A percentile compares a stretch with the other conserved stretches of the same genome.
These are phyloP conservation scores for Triticum monococcum DNA, from an alignment of 176 grass and related monocot species.

Conservation along the genomic window DNA sequence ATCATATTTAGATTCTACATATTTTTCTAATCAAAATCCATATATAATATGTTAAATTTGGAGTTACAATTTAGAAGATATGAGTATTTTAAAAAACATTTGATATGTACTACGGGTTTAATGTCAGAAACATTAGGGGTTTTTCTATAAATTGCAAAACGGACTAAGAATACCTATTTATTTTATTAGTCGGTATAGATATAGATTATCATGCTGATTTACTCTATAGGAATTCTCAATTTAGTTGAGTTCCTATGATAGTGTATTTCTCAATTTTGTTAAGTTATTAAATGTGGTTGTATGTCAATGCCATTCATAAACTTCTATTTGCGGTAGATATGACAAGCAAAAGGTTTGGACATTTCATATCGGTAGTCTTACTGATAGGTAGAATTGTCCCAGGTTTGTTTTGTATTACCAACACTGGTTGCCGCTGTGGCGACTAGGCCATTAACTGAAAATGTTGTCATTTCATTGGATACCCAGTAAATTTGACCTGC, in stretches of 20 bases:
- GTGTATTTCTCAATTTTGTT: background rate
- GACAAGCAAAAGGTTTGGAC: background rate
- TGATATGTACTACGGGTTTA: too few relatives aligned
- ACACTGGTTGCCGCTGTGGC: background rate
- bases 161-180: too few relatives aligned
- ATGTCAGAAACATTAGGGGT: too few relatives aligned
- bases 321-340: slow-evolving; percentile 12
- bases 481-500: slow-evolving; percentile 7
- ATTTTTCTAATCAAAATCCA: too few relatives aligned
- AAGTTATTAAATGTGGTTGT: slow-evolving; percentile 13
- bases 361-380: slow-evolving; percentile 16
- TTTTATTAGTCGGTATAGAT: too few relatives aligned
- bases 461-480: slow-evolving; percentile 14
- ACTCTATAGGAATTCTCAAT: slow-evolving; percentile 1
- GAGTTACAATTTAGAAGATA: too few relatives aligned
- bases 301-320: slow-evolving; percentile 3
- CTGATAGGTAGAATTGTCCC: background rate
- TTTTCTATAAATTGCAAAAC: too few relatives aligned
- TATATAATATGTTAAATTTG: too few relatives aligned
- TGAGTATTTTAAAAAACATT: too few relatives aligned
- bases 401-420: slow-evolving; percentile 9
- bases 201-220: background rate
- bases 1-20: too few relatives aligned
- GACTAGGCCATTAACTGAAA: background rate
- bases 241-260: slow-evolving; percentile 12